phyloP scores from a whole-genome alignment of 495 filamentous ascomycete species.

The Daldinia grandis region DNA sequence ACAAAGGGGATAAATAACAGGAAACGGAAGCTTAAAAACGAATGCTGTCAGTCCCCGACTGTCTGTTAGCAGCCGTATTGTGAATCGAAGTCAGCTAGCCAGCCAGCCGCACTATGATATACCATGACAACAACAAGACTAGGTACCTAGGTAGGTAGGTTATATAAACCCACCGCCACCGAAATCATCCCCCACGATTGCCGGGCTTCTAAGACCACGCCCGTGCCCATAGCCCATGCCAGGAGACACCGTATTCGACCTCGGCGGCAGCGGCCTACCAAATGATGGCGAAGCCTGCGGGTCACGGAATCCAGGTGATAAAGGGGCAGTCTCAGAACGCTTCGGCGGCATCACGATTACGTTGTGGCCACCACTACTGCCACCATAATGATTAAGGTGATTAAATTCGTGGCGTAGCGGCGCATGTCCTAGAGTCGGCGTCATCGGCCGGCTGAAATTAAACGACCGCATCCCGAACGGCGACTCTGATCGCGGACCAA shows the following conservation, averaged over 20 bases:
- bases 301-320: slow-evolving; percentile 23
- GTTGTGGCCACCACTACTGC: neutral
- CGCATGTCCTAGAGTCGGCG: slow-evolving; percentile 24
- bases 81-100: neutral
- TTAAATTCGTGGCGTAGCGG: slow-evolving; percentile 17
- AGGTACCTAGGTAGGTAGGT: too few species aligned
- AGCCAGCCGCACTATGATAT: neutral
- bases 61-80: neutral
- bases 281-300: slow-evolving; percentile 14
- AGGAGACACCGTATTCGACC: slow-evolving; percentile 23
- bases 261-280: slow-evolving; percentile 21
- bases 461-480: slow-evolving; percentile 40
- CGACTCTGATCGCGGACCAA: slow-evolving; percentile 27
- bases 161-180: slow-evolving; percentile 37
- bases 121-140: neutral
- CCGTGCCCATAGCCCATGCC: neutral
- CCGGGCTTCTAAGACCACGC: slow-evolving; percentile 21
- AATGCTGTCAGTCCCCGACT: slow-evolving; percentile 7
- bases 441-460: slow-evolving; percentile 42
- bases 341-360: slow-evolving; percentile 3
- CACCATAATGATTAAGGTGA: neutral
- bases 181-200: slow-evolving; percentile 33
- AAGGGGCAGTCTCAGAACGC: slow-evolving; percentile 36
- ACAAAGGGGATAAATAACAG: slow-evolving; percentile 12
- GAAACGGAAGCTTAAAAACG: neutral